Conservation (phyloP, 139 green algal species). For the Coelastrella sp. region DNA sequence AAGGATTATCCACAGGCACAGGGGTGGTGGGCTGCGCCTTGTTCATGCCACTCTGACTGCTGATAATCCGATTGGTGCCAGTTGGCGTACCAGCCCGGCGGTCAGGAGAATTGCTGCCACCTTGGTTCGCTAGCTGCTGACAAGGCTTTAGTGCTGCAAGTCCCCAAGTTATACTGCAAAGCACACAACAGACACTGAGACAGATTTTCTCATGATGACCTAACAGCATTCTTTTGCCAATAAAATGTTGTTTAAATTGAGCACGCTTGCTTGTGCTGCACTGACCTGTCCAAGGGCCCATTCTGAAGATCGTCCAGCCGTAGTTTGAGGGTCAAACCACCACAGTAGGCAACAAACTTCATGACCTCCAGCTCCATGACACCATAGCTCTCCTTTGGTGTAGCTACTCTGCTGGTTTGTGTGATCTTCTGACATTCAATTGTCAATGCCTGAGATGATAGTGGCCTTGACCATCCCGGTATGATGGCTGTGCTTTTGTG, state of each 20-base stretch:
- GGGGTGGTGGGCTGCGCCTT: slow-evolving; percentile 34
- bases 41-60: slow-evolving; percentile 22
- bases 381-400: slow-evolving; percentile 48
- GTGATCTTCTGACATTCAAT: slow-evolving; percentile 69
- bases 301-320: slow-evolving; percentile 63
- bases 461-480: slow-evolving; percentile 62
- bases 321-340: slow-evolving; percentile 66
- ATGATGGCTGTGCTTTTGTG: slow-evolving; percentile 72
- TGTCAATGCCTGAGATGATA: slow-evolving; percentile 63
- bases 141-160: slow-evolving; percentile 42
- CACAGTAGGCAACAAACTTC: slow-evolving; percentile 76
- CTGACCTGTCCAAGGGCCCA: slow-evolving; percentile 45
- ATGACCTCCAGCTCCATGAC: slow-evolving; percentile 77
- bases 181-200: not conserved
- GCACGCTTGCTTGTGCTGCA: too few relatives aligned
- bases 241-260: too few relatives aligned
- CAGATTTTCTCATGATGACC: too few relatives aligned
- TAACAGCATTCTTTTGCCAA: too few relatives aligned
- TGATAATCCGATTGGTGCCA: not conserved
- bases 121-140: slow-evolving; percentile 30
- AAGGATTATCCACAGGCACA: slow-evolving; percentile 57
- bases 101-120: slow-evolving; percentile 23
- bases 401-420: slow-evolving; percentile 49
- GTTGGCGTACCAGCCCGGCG: not conserved
- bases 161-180: slow-evolving; percentile 55